phyloP scores from a whole-genome alignment of 2,329 filamentous ascomycete species.

The Xylaria hypoxylon region DNA sequence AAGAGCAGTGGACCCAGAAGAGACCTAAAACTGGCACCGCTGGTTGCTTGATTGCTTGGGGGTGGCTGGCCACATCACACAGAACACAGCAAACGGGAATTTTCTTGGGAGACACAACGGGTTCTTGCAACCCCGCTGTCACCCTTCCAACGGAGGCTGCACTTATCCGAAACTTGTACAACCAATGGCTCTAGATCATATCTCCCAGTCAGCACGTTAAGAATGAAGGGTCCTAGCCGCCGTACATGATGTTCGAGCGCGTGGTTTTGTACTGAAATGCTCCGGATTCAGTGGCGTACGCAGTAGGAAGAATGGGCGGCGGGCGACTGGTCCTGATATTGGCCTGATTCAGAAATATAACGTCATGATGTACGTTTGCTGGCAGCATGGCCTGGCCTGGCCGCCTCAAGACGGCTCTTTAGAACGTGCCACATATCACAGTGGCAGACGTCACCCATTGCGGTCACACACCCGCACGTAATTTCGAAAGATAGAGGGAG shows the following conservation, averaged over 20 bases:
- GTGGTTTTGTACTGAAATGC: constrained; percentile 26
- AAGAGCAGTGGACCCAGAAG: neutral
- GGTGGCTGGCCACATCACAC: constrained; percentile 30
- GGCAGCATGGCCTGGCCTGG: constrained; percentile 17
- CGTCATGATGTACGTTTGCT: constrained; percentile 19
- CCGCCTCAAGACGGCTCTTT: constrained; percentile 3
- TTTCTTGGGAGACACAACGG: constrained; percentile 41
- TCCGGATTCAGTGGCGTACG: constrained; percentile 15
- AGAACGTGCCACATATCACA: constrained; percentile 29
- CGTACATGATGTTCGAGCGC: constrained; percentile 29
- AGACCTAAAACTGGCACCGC: neutral
- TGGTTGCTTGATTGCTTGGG: constrained; percentile 1
- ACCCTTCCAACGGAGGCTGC: constrained; percentile 46
- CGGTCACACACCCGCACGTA: constrained; percentile 29
- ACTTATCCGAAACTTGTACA: constrained; percentile 44
- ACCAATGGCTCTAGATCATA: constrained; percentile 44
- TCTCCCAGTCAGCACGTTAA: constrained; percentile 39
- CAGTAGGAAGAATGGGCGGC: constrained; percentile 13
- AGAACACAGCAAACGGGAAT: constrained; percentile 42
- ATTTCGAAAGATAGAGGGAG: constrained; percentile 25
- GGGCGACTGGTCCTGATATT: constrained; percentile 24
- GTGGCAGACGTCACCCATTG: constrained; percentile 31
- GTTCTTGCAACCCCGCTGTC: constrained; percentile 48
- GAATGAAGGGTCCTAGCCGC: constrained; percentile 41
- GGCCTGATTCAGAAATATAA: constrained; percentile 26